Percentiles rank a stretch among this genome's conserved stretches.
Conservation (phyloP, 345 rosid species). For the Gossypium stocksii region DNA sequence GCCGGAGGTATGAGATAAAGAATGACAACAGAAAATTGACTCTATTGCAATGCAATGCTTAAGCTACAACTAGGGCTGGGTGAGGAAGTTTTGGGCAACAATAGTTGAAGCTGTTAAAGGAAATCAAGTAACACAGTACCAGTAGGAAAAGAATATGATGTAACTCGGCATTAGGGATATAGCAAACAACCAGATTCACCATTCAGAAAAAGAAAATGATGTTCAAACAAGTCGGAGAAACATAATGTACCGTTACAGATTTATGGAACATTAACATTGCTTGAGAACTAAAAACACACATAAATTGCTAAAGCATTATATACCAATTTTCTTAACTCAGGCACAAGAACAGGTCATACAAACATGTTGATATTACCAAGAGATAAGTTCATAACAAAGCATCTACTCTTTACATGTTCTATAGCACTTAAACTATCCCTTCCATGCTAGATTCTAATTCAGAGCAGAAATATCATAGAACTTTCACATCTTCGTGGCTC, state of each 20-base stretch:
- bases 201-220: not conserved
- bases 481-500: not conserved
- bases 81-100: not conserved
- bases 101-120: not conserved
- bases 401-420: not conserved
- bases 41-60: not conserved
- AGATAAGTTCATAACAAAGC: not conserved
- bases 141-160: not conserved
- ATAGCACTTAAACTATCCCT: not conserved
- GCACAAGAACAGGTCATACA: not conserved
- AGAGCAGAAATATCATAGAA: not conserved
- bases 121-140: not conserved
- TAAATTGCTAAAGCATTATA: not conserved
- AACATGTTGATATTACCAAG: not conserved
- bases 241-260: not conserved
- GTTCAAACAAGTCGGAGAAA: not conserved
- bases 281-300: not conserved
- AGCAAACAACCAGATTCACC: not conserved
- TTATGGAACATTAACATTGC: not conserved
- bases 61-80: not conserved
- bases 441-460: not conserved
- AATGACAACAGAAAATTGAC: not conserved
- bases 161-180: not conserved
- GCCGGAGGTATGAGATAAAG: not conserved
- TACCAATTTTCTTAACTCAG: not conserved